Percentiles rank a stretch among this genome's conserved stretches.
These are phyloP conservation scores for Paramecium octaurelia DNA, from an alignment of 73 alveolate species.

Conservation along the genomic window DNA sequence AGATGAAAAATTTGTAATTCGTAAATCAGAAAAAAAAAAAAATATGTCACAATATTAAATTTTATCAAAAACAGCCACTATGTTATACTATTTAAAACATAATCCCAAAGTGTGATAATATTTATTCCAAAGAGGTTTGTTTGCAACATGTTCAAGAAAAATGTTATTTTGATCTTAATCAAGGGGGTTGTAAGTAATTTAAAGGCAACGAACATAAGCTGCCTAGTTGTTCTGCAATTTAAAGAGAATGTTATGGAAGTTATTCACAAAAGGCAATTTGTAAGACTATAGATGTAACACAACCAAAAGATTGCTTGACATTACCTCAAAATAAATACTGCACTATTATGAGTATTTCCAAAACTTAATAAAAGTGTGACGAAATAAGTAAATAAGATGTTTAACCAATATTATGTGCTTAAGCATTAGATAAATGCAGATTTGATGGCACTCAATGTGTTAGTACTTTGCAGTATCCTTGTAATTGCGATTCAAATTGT, in stretches of 20 bases:
- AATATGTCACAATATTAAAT: neutral
- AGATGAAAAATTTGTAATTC: too few species aligned
- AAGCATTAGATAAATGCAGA: neutral
- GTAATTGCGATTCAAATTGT: neutral
- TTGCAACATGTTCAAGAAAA: neutral
- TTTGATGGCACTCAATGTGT: neutral
- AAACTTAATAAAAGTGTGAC: neutral
- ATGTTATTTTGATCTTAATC: neutral
- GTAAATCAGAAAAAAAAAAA: too few species aligned
- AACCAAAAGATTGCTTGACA: too few species aligned
- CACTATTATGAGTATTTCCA: too few species aligned
- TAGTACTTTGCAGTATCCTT: neutral
- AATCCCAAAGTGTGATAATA: neutral
- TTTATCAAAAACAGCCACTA: neutral
- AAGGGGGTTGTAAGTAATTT: neutral
- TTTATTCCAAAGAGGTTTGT: neutral
- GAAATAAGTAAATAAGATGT: neutral
- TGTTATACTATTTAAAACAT: neutral
- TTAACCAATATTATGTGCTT: neutral
- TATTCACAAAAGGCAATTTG: neutral
- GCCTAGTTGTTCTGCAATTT: neutral
- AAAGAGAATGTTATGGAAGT: neutral
- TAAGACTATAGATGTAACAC: neutral
- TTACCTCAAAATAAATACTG: too few species aligned
- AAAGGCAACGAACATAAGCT: neutral